phyloP scores from a whole-genome alignment of 495 filamentous ascomycete species.

The Penicillium longicatenatum region DNA sequence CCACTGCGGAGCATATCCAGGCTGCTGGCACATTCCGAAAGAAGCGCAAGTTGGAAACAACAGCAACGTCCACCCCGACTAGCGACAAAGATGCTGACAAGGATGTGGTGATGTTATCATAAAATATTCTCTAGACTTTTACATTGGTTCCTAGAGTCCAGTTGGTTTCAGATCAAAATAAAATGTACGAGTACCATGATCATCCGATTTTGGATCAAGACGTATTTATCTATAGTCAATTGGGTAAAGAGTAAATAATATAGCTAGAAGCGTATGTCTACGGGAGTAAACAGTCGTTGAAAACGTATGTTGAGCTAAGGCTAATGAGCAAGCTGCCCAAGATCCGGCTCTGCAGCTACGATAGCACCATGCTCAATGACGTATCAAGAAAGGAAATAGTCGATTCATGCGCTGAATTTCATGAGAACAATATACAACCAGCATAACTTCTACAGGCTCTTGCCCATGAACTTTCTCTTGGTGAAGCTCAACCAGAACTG shows the following conservation, averaged over 20 bases:
- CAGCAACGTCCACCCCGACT: constrained; percentile 24
- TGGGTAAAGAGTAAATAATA: neutral
- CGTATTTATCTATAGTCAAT: neutral
- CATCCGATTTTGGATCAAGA: neutral
- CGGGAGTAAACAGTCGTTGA: neutral
- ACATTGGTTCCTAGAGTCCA: constrained; percentile 10
- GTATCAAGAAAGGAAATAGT: constrained; percentile 16
- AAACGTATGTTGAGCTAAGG: neutral
- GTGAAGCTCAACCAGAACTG: constrained; percentile 98
- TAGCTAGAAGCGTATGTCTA: neutral
- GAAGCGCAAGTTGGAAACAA: constrained; percentile 38
- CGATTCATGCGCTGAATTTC: constrained; percentile 39
- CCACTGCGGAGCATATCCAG: constrained; percentile 73
- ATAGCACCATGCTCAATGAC: constrained; percentile 11
- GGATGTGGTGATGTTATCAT: constrained; percentile 37
- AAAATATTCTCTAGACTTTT: constrained; percentile 13
- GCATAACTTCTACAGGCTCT: constrained; percentile 61
- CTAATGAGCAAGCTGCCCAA: constrained; percentile 10
- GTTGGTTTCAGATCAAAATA: constrained; percentile 8
- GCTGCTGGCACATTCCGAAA: constrained; percentile 74
- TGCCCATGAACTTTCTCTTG: constrained; percentile 99
- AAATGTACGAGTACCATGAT: constrained; percentile 26
- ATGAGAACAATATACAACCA: constrained; percentile 32
- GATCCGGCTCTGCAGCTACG: constrained; percentile 13
- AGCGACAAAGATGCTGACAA: constrained; percentile 33